Conservation (phyloP, 176 grass and related monocot species). For the Puccinellia tenuiflora region DNA sequence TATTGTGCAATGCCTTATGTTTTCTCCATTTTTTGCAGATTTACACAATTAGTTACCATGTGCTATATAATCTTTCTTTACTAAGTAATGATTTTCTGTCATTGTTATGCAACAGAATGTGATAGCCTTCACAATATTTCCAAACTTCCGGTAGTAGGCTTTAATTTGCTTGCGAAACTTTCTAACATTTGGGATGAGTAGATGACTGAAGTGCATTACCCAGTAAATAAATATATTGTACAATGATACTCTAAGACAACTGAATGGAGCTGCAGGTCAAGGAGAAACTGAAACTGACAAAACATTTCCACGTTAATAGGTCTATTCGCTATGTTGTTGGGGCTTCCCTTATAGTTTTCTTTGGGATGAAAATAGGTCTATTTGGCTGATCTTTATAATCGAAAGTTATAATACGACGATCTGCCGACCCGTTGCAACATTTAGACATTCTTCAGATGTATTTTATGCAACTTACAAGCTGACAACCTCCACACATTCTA, state of each 20-base stretch:
- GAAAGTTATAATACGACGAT: neutral
- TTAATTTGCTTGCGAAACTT: conserved; percentile 3
- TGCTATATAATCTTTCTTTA: neutral
- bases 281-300: neutral
- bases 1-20: neutral
- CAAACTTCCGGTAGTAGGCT: neutral
- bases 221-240: neutral
- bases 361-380: neutral
- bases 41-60: neutral
- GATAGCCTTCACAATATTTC: neutral
- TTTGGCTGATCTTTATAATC: neutral
- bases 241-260: neutral
- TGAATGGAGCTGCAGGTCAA: neutral
- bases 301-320: neutral
- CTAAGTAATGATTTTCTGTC: neutral
- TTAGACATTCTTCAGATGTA: neutral
- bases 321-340: too few relatives aligned
- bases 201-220: neutral
- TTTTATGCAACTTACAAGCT: neutral
- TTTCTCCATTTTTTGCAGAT: neutral
- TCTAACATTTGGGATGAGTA: neutral
- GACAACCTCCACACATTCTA: neutral
- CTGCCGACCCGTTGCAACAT: neutral
- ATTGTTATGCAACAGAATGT: conserved; percentile 17
- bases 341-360: neutral